Evolutionary conservation across 2,329 filamentous ascomycete species (phyloP), one percentile per base, ranked within the genome.

Genomic region (Parafenestella ontariensis): DNA sequence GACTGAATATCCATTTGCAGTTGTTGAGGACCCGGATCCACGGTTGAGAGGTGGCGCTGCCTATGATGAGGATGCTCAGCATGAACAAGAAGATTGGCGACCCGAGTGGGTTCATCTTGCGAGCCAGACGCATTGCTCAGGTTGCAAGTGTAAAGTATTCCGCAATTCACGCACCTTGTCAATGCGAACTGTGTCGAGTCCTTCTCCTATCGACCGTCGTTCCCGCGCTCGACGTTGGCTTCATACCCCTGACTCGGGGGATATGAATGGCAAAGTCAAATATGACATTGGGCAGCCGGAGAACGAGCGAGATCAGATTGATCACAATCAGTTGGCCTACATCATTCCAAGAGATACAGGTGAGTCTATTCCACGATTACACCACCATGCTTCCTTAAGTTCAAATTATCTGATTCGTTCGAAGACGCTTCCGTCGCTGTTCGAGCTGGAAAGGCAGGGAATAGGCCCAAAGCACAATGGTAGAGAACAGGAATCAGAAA

Each of bases 111-210:
- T 42, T 5, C 2, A 49, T 18, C 29, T 52, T 13, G 45, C 45
- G 6, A n/a, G 5, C 10, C 45, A 36, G 31, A 42, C 33, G 7
- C 49, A 39, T 17, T 28, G 20, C n/a, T 33, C 39, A n/a, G n/a
- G n/a, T 2, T 20, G 11, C 11, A 34, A n/a, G 15, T 39, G 21
- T 17, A 40, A 33, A 6, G 33, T 39, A 3, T 45, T 49, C 5
- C 51, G 51, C 2, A 49, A 54, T 23, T 54, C 45, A 5, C 48
- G 33, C 17, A 46, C 46, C 7, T 23, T 46, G n/a, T 50, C 41
- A 3, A 34, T 5, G 3, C 5, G 17, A 15, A n/a, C 31, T 17
- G 6, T n/a, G 4, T n/a, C 8, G 15, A 34, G 31, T 4, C 5
- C 31, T 5, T 34, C 31, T 17, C 31, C 31, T 10, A n/a, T 34